A percentile compares a stretch with the other conserved stretches of the same genome.
phyloP scores from a whole-genome alignment of 495 filamentous ascomycete species.

The Aspergillus conjunctus region DNA sequence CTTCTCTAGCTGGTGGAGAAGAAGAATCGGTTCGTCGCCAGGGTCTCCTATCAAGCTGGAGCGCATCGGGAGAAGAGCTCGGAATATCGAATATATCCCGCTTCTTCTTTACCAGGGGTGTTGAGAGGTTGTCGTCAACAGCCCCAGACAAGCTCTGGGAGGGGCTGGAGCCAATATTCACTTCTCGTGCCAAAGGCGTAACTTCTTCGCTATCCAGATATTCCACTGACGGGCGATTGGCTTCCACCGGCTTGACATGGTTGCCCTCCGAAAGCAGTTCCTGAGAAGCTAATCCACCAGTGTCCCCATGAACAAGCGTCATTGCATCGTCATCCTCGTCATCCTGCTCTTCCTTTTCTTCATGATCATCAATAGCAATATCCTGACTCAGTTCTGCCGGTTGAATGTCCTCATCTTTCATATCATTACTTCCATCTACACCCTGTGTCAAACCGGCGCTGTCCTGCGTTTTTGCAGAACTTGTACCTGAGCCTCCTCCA shows the following conservation, averaged over 20 bases:
- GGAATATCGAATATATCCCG: slow-evolving; percentile 28
- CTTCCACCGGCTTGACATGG: not conserved
- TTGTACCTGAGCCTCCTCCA: slow-evolving; percentile 22
- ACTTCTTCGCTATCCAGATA: slow-evolving; percentile 1
- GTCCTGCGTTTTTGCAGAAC: slow-evolving; percentile 1
- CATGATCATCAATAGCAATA: not conserved
- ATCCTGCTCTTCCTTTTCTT: not conserved
- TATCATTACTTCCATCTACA: not conserved
- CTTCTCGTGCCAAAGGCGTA: not conserved
- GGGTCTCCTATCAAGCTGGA: slow-evolving; percentile 28
- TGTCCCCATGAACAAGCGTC: not conserved
- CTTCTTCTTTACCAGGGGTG: slow-evolving; percentile 22
- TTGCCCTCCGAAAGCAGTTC: not conserved
- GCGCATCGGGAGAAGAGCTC: slow-evolving; percentile 41
- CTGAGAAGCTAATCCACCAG: slow-evolving; percentile 6
- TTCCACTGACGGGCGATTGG: not conserved
- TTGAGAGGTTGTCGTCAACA: slow-evolving; percentile 13
- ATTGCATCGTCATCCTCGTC: not conserved
- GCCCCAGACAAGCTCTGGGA: slow-evolving; percentile 11
- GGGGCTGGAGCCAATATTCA: not conserved
- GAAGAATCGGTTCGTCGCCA: slow-evolving; percentile 17
- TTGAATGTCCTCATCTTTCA: not conserved
- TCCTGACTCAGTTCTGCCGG: not conserved
- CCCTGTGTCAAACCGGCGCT: not conserved
- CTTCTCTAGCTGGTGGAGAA: slow-evolving; percentile 6